These are phyloP conservation scores for Carex myosuroides DNA, from an alignment of 176 grass and related monocot genomes.

Conservation along the genomic window DNA sequence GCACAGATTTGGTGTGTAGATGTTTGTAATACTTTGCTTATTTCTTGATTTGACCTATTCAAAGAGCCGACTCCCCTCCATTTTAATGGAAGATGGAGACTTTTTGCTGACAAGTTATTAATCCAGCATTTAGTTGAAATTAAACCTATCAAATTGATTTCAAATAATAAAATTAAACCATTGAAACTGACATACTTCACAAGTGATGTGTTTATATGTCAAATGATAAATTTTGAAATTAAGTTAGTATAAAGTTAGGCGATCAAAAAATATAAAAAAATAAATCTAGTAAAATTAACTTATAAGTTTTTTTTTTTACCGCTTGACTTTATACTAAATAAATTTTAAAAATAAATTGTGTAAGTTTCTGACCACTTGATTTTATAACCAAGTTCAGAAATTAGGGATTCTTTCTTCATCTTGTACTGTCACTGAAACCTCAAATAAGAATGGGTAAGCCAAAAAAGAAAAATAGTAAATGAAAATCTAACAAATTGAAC, in stretches of 20 bases:
- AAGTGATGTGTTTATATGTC: too few species aligned
- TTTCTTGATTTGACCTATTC: not conserved
- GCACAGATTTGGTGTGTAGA: not conserved
- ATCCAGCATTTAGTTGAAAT: not conserved
- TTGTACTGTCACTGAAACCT: not conserved
- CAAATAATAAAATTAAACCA: too few species aligned
- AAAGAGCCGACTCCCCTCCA: not conserved
- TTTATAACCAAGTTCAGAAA: not conserved
- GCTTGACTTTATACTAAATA: too few species aligned
- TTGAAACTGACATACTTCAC: too few species aligned
- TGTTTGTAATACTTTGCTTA: not conserved
- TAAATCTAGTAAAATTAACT: too few species aligned
- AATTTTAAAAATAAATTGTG: too few species aligned
- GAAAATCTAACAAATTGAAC: not conserved
- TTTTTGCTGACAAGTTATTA: not conserved
- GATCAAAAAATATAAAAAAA: too few species aligned
- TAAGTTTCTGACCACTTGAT: too few species aligned
- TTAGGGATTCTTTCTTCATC: not conserved
- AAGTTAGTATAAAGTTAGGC: too few species aligned
- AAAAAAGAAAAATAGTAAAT: not conserved
- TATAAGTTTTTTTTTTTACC: too few species aligned
- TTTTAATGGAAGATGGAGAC: not conserved
- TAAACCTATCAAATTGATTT: too few species aligned
- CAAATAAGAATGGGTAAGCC: not conserved
- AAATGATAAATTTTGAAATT: too few species aligned